These are phyloP conservation scores for Colletotrichum higginsianum DNA, from an alignment of 2,329 filamentous ascomycete species.

Conservation along the genomic window DNA sequence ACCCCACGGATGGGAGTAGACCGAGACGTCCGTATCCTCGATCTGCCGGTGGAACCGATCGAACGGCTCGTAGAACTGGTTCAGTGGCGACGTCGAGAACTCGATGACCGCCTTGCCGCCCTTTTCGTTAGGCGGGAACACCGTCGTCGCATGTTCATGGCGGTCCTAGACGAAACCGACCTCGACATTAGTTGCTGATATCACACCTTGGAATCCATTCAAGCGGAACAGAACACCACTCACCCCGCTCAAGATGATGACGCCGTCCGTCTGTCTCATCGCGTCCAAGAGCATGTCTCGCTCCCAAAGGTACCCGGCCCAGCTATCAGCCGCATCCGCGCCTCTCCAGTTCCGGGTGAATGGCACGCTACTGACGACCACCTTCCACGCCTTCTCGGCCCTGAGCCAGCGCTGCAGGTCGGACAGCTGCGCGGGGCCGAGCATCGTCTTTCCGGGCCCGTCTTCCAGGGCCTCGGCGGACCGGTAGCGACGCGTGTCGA, in stretches of 20 bases:
- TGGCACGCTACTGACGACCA: slow-evolving; percentile 75
- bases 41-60: slow-evolving; percentile 72
- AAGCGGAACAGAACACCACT: slow-evolving; percentile 9
- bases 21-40: slow-evolving; percentile 51
- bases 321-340: slow-evolving; percentile 70
- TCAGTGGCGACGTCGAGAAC: slow-evolving; percentile 76
- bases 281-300: slow-evolving; percentile 73
- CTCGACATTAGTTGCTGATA: neutral
- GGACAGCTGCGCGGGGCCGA: slow-evolving; percentile 71
- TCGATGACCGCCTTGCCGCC: slow-evolving; percentile 68
- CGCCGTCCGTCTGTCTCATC: slow-evolving; percentile 75
- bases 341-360: slow-evolving; percentile 82
- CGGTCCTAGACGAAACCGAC: slow-evolving; percentile 56
- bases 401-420: slow-evolving; percentile 72
- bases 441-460: slow-evolving; percentile 66
- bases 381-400: slow-evolving; percentile 67
- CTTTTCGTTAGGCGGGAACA: slow-evolving; percentile 53
- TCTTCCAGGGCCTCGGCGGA: slow-evolving; percentile 58
- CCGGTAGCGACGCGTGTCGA: slow-evolving; percentile 75
- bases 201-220: neutral
- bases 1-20: slow-evolving; percentile 34
- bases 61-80: slow-evolving; percentile 78
- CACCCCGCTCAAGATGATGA: slow-evolving; percentile 75
- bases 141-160: slow-evolving; percentile 78
- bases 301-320: slow-evolving; percentile 77